Conservation (phyloP, 768 basidiomycete species). For the Paxillus ammoniavirescens region DNA sequence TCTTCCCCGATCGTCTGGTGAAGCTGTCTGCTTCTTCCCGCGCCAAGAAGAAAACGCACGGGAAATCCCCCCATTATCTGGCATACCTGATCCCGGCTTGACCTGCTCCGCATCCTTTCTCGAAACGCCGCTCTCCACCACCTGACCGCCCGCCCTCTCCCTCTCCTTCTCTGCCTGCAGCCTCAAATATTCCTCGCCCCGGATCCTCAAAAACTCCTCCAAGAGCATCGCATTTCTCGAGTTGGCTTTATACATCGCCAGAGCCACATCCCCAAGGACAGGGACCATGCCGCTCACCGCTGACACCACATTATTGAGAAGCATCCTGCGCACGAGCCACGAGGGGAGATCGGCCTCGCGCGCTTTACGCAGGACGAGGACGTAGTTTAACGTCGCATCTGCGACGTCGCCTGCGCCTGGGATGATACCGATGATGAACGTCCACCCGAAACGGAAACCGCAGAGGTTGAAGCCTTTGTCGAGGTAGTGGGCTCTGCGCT, state of each 20-base stretch:
- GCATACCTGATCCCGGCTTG: slow-evolving; percentile 53
- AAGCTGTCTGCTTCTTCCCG: slow-evolving; percentile 21
- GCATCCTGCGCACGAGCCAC: slow-evolving; percentile 74
- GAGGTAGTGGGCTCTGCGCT: slow-evolving; percentile 77
- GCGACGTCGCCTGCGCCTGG: slow-evolving; percentile 69
- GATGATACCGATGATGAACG: slow-evolving; percentile 75
- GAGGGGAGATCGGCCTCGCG: slow-evolving; percentile 65
- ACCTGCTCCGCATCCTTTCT: slow-evolving; percentile 41
- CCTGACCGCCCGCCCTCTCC: slow-evolving; percentile 19
- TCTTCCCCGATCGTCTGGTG: slow-evolving; percentile 30
- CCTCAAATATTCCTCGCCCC: slow-evolving; percentile 72
- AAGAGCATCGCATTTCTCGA: slow-evolving; percentile 84
- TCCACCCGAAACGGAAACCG: slow-evolving; percentile 85
- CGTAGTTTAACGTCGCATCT: slow-evolving; percentile 65
- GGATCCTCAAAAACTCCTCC: slow-evolving; percentile 77
- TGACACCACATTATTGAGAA: slow-evolving; percentile 71
- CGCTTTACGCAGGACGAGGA: slow-evolving; percentile 74
- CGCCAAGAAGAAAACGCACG: slow-evolving; percentile 9
- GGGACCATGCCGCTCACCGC: slow-evolving; percentile 69
- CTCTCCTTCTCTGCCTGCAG: slow-evolving; percentile 36
- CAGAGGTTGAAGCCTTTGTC: slow-evolving; percentile 84
- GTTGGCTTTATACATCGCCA: slow-evolving; percentile 85
- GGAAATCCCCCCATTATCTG: slow-evolving; percentile 33
- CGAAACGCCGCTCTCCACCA: slow-evolving; percentile 16
- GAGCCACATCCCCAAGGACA: slow-evolving; percentile 67